Evolutionary conservation across 2,329 filamentous ascomycete genomes (phyloP), one percentile per base, ranked within the genome.

Genomic region (Diaporthe sp.): DNA sequence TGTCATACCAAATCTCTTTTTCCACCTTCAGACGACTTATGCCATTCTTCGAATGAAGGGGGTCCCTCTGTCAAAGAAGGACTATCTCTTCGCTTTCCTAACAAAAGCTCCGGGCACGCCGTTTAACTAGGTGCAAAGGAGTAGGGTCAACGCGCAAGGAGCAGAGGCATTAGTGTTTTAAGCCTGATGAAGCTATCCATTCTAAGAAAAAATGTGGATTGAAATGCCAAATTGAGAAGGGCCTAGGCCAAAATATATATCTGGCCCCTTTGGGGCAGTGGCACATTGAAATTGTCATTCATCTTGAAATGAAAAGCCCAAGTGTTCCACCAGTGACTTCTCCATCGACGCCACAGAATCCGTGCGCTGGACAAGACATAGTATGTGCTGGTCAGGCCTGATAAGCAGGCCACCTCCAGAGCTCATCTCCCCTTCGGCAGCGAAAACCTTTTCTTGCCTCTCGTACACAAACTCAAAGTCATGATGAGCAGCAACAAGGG

Each of bases 1-100:
- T 80, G 85, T 82, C 3, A 80, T 91, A 34, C 89, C 91, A 4
- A 92, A 92, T 79, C 87, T 92, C 78, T 92, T 87, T 81, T 93
- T 93, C 78, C 91, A 93, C 78, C 75, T 89, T 15, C 85, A 84
- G 15, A 90, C 86, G 20, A 87, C 89, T 13, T 93, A 93, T 81
- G 85, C 82, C 2, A 88, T 93, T 71, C 80, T 93, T 79, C 83
- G 91, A 58, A 85, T 85, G 63, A 86, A 89, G 81, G 91, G 90
- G 0, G 88, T 92, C 37, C 86, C 86, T 0, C n/a, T 93, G 20
- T 90, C 90, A 2, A 92, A 92, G 82, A 63, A 79, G 47, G 90
- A 92, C 79, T 92, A 86, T 78, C 78, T 91, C 75, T 25, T 22
- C 13, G 60, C 53, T 55, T 79, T 78, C 51, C 13, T 80, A 3